Conservation (phyloP, 2,329 filamentous ascomycete species). For the Ceratocystis huliohia region DNA sequence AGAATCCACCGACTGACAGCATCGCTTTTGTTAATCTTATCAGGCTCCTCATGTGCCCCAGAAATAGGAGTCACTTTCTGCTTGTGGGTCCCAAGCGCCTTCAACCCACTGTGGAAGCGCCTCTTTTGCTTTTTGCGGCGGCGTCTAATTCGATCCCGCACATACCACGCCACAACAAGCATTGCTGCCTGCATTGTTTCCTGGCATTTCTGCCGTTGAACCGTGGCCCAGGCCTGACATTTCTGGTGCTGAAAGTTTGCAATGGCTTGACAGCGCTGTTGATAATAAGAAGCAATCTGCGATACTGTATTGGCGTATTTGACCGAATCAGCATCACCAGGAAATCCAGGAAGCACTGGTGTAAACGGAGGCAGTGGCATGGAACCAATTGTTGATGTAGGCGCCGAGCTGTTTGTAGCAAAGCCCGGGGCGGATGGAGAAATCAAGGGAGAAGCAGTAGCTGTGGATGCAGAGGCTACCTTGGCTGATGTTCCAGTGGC, state of each 20-base stretch:
- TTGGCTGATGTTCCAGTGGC: not conserved
- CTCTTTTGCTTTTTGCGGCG: conserved; percentile 33
- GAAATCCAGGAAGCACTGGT: conserved; percentile 14
- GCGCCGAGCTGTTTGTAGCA: conserved; percentile 1
- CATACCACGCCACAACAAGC: conserved; percentile 39
- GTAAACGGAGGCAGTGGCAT: conserved; percentile 8
- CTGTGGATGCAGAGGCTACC: not conserved
- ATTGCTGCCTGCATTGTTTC: conserved; percentile 39
- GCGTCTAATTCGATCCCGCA: conserved; percentile 36
- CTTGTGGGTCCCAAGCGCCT: conserved; percentile 25
- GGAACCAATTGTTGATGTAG: not conserved
- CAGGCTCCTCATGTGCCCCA: conserved; percentile 14
- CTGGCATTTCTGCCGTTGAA: conserved; percentile 36
- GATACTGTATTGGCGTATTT: conserved; percentile 36
- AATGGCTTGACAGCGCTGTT: conserved; percentile 37
- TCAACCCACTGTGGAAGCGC: conserved; percentile 32
- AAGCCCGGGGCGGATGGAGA: not conserved
- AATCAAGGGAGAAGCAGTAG: conserved; percentile 2
- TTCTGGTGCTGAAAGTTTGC: conserved; percentile 37
- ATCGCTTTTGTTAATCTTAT: conserved; percentile 32
- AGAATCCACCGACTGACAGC: conserved; percentile 35
- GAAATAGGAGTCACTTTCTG: not conserved
- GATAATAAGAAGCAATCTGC: conserved; percentile 37
- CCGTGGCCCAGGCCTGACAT: conserved; percentile 36
- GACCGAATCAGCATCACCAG: conserved; percentile 28